Evolutionary conservation across 129 eudicot species (phyloP).

Genomic region (Chrysanthemum makinoi): DNA sequence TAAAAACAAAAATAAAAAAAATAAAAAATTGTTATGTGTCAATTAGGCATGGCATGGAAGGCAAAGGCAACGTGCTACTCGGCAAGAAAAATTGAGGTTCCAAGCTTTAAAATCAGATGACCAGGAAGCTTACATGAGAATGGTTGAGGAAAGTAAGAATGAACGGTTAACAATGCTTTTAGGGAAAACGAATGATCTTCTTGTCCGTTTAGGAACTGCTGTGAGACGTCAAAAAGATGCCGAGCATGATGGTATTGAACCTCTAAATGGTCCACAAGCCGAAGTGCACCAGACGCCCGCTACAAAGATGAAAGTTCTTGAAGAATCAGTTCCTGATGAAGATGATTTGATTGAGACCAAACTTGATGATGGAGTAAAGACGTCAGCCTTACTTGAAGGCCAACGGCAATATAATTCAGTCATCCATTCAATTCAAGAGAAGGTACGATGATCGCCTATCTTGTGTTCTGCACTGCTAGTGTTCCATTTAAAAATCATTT

Average conservation of each 20-base stretch:
- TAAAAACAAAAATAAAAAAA: too few species aligned
- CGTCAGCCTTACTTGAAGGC: conserved; percentile 89
- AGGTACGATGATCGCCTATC: conserved; percentile 30
- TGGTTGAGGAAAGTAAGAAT: conserved; percentile 99
- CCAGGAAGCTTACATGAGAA: conserved; percentile 99
- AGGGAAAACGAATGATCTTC: conserved; percentile 93
- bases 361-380: conserved; percentile 40
- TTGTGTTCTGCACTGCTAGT: too few species aligned
- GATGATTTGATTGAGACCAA: conserved; percentile 44
- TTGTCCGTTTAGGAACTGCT: conserved; percentile 96
- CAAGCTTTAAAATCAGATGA: conserved; percentile 94
- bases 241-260: conserved; percentile 77
- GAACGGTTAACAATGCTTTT: conserved; percentile 93
- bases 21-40: not conserved
- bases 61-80: conserved; percentile 92
- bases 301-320: conserved; percentile 27
- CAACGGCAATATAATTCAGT: conserved; percentile 90
- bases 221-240: conserved; percentile 97
- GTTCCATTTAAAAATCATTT: not conserved
- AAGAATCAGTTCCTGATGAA: conserved; percentile 47
- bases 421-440: conserved; percentile 94
- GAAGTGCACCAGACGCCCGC: conserved; percentile 44
- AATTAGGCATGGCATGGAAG: conserved; percentile 97
- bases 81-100: conserved; percentile 90
- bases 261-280: conserved; percentile 55